Conservation (phyloP, 1,284 basidiomycete species). For the Tilletia indica region DNA sequence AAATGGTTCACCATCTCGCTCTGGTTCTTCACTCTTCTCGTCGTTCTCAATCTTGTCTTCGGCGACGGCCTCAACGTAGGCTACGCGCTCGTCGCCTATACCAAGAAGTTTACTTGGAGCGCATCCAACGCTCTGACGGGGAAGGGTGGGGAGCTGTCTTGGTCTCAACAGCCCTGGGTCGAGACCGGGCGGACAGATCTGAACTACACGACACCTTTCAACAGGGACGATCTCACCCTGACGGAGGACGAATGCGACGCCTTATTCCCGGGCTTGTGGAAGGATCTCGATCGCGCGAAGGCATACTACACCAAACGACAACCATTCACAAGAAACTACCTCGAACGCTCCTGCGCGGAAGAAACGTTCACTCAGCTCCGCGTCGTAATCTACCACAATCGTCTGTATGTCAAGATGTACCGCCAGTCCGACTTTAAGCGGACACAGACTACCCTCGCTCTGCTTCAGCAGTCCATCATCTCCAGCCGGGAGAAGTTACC, state of each 20-base stretch:
- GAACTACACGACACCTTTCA: conserved; percentile 43
- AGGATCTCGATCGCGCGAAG: conserved; percentile 44
- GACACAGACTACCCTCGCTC: conserved; percentile 37
- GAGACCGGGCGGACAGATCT: conserved; percentile 31
- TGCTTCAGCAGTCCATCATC: conserved; percentile 40
- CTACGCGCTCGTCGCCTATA: not conserved
- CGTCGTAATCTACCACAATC: conserved; percentile 50
- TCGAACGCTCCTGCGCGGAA: conserved; percentile 47
- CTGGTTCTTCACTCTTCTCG: not conserved
- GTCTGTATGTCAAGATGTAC: conserved; percentile 44
- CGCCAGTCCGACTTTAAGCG: conserved; percentile 41
- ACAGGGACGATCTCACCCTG: conserved; percentile 46
- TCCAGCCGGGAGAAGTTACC: conserved; percentile 43
- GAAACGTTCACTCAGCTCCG: conserved; percentile 46
- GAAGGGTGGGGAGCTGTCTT: not conserved
- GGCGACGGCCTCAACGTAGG: not conserved
- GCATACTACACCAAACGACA: conserved; percentile 34
- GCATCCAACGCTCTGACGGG: not conserved
- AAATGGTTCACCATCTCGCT: not conserved
- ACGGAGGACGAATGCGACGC: conserved; percentile 50
- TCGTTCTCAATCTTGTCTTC: conserved; percentile 9
- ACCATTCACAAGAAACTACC: conserved; percentile 33
- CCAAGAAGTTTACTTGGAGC: not conserved
- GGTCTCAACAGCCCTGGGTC: conserved; percentile 26
- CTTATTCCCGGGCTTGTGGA: conserved; percentile 47